Evolutionary conservation across 768 basidiomycete genomes (phyloP).

Genomic region (Russula earlei): DNA sequence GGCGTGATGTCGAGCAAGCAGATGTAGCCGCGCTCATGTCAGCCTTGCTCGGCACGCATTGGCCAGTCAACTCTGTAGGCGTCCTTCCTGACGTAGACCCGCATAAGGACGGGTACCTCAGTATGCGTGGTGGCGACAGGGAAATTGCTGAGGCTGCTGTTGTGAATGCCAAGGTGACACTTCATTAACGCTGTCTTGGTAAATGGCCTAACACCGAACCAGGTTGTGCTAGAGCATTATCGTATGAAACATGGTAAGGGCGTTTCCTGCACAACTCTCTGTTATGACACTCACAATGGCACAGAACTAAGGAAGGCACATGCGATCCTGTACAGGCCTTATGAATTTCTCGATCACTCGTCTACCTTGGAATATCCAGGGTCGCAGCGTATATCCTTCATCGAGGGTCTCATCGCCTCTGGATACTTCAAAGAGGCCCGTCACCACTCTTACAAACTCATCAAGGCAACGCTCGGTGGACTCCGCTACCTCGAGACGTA

Average conservation of each 20-base stretch:
- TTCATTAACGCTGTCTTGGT: neutral
- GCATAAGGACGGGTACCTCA: constrained; percentile 48
- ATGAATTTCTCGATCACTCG: constrained; percentile 35
- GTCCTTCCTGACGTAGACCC: constrained; percentile 70
- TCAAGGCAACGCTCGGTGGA: constrained; percentile 45
- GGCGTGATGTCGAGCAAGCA: constrained; percentile 76
- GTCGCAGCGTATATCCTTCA: constrained; percentile 28
- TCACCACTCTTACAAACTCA: constrained; percentile 39
- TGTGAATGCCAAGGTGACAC: constrained; percentile 50
- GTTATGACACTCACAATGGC: constrained; percentile 3
- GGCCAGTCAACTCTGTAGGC: constrained; percentile 79
- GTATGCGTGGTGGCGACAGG: constrained; percentile 36
- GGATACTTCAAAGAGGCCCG: constrained; percentile 43
- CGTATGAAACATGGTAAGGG: constrained; percentile 60
- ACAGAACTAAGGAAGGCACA: constrained; percentile 53
- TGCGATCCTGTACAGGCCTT: constrained; percentile 57
- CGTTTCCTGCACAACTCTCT: neutral
- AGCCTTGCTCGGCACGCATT: constrained; percentile 55
- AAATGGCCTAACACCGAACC: neutral
- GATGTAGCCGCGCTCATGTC: constrained; percentile 77
- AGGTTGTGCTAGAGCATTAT: constrained; percentile 72
- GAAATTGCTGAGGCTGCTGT: constrained; percentile 45
- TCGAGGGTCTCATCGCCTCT: constrained; percentile 37
- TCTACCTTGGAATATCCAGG: constrained; percentile 28
- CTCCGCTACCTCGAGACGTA: constrained; percentile 71